Evolutionary conservation across 495 filamentous ascomycete genomes (phyloP).

Genomic region (Aspergillus baeticus): DNA sequence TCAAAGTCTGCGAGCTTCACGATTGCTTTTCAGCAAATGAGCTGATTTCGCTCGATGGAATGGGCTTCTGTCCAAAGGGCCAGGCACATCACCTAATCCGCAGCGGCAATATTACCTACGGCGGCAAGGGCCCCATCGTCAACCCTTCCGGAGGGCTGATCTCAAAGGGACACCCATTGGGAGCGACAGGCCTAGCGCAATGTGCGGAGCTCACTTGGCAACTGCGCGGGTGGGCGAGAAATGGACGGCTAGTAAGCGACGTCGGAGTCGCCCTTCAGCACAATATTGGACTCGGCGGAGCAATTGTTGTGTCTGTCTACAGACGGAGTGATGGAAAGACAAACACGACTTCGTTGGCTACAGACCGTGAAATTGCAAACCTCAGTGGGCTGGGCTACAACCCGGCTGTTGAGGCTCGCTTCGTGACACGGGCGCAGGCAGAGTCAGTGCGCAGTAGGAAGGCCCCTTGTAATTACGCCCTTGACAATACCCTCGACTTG

Average conservation of each 20-base stretch:
- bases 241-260: conserved; percentile 61
- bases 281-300: conserved; percentile 90
- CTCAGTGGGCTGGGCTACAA: conserved; percentile 79
- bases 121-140: conserved; percentile 72
- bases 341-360: conserved; percentile 45
- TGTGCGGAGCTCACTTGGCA: conserved; percentile 97
- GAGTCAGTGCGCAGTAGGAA: conserved; percentile 68
- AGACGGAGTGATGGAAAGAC: conserved; percentile 73
- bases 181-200: conserved; percentile 89
- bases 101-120: conserved; percentile 86
- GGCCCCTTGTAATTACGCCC: no score
- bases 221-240: conserved; percentile 92
- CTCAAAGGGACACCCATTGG: conserved; percentile 93
- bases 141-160: conserved; percentile 95
- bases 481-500: no score
- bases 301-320: conserved; percentile 88
- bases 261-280: conserved; percentile 81
- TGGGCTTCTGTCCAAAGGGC: conserved; percentile 74
- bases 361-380: conserved; percentile 57
- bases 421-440: conserved; percentile 74
- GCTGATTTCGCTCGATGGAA: conserved; percentile 80
- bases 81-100: conserved; percentile 93
- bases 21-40: conserved; percentile 98
- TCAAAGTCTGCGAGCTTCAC: conserved; percentile 89
- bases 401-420: conserved; percentile 83